Evolutionary conservation across 306 rosid genomes (phyloP).

Genomic region (Gillenia trifoliata): DNA sequence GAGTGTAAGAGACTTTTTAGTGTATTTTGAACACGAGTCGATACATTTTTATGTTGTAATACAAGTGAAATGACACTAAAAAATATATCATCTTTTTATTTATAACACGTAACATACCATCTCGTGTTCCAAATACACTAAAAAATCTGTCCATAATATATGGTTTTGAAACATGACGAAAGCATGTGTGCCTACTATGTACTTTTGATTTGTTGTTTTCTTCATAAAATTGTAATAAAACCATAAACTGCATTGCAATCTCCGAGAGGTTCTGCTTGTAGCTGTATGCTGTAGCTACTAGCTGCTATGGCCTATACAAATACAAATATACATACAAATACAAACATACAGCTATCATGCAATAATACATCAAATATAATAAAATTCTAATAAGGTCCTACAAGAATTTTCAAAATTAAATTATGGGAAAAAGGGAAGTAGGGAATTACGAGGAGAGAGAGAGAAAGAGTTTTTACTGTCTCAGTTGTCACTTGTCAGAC

Average conservation of each 20-base stretch:
- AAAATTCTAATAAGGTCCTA: not conserved
- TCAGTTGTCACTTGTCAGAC: conserved; percentile 15
- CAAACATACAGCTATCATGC: not conserved
- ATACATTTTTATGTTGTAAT: too few species aligned
- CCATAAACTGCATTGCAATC: not conserved
- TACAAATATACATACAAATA: too few species aligned
- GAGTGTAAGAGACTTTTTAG: too few species aligned
- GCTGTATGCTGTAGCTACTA: not conserved
- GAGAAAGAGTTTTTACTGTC: conserved; percentile 4
- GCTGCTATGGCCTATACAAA: not conserved
- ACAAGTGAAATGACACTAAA: too few species aligned
- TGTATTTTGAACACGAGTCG: too few species aligned
- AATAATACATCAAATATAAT: too few species aligned
- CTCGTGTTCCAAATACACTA: too few species aligned
- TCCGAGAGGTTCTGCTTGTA: not conserved
- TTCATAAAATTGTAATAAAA: not conserved
- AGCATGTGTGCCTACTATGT: not conserved
- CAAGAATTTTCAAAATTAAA: not conserved
- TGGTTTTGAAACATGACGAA: not conserved
- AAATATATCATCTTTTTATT: too few species aligned
- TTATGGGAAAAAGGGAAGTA: conserved; percentile 7
- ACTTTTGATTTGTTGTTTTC: not conserved
- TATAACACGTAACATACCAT: too few species aligned
- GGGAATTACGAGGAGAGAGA: conserved; percentile 21
- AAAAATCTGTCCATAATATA: not conserved